Percentiles rank a stretch among this genome's conserved stretches.
Conservation (phyloP, 805 yeast genomes). For the Candida montana region DNA sequence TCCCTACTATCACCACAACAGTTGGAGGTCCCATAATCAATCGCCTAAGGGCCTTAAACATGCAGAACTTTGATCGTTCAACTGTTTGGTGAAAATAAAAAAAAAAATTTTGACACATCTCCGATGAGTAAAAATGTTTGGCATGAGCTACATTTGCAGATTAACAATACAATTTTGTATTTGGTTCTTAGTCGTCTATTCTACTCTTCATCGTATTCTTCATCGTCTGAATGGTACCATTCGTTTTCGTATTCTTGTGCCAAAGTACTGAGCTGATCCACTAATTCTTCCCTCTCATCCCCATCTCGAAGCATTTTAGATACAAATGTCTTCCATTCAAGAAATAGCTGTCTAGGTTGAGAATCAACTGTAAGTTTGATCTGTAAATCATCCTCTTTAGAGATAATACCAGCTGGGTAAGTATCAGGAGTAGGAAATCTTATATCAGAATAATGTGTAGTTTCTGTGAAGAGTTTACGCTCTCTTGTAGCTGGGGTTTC, state of each 20-base stretch:
- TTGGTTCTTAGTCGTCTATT: constrained; percentile 24
- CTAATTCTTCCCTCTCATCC: constrained; percentile 51
- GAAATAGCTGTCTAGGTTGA: constrained; percentile 10
- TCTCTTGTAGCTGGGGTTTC: background rate
- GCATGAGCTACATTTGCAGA: too few relatives aligned
- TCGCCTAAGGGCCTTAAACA: constrained; percentile 8
- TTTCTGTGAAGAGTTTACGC: constrained; percentile 4
- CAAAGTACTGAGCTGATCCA: constrained; percentile 41
- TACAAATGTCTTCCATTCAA: constrained; percentile 26
- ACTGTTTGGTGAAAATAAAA: background rate
- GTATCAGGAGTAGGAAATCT: constrained; percentile 26
- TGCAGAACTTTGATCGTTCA: background rate
- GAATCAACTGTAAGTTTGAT: constrained; percentile 21
- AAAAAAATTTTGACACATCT: background rate
- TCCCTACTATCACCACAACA: constrained; percentile 73
- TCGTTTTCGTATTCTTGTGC: constrained; percentile 48
- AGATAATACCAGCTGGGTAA: constrained; percentile 25
- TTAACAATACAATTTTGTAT: background rate
- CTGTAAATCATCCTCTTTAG: constrained; percentile 12
- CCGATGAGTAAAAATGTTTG: background rate
- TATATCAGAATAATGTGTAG: constrained; percentile 7
- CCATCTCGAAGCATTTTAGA: constrained; percentile 25
- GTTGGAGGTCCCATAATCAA: constrained; percentile 24
- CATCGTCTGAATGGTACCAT: constrained; percentile 36
- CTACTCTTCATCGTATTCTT: constrained; percentile 34